These are phyloP conservation scores for Aspergillus japonicus DNA, from an alignment of 2,329 filamentous ascomycete genomes.

Conservation along the genomic window DNA sequence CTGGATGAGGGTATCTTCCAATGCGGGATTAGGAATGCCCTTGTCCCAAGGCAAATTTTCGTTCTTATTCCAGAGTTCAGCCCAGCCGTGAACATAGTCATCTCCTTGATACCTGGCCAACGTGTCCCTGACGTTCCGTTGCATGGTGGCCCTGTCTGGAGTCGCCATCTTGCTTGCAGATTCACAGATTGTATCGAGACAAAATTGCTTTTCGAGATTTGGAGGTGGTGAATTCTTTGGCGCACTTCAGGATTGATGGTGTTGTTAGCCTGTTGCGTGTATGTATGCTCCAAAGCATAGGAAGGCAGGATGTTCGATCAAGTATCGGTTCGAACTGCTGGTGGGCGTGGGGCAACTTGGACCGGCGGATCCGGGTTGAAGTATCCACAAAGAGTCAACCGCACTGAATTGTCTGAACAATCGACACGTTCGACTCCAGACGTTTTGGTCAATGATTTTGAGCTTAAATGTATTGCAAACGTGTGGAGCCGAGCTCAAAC, in stretches of 20 bases:
- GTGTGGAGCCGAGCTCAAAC: no score
- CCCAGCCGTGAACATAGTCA: slow-evolving; percentile 46
- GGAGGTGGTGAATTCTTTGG: no score
- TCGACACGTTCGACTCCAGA: no score
- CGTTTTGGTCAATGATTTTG: no score
- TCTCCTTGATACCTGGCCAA: slow-evolving; percentile 9
- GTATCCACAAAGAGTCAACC: neutral
- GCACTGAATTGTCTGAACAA: neutral
- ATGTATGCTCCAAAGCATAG: neutral
- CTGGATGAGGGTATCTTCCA: slow-evolving; percentile 53
- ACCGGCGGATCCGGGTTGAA: neutral
- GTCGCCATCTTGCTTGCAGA: neutral
- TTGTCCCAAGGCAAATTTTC: slow-evolving; percentile 60
- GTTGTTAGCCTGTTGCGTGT: neutral
- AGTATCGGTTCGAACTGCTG: neutral
- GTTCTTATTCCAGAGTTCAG: slow-evolving; percentile 53
- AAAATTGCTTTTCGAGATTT: no score
- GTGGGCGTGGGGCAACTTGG: neutral
- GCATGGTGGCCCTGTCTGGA: neutral
- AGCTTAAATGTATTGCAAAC: no score
- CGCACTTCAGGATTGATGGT: neutral
- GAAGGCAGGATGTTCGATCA: neutral
- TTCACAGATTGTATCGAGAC: neutral
- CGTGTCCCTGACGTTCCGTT: slow-evolving; percentile 5
- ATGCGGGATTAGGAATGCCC: slow-evolving; percentile 55